These are phyloP conservation scores for Fusarium camptoceras DNA, from an alignment of 2,329 filamentous ascomycete genomes.

Conservation along the genomic window DNA sequence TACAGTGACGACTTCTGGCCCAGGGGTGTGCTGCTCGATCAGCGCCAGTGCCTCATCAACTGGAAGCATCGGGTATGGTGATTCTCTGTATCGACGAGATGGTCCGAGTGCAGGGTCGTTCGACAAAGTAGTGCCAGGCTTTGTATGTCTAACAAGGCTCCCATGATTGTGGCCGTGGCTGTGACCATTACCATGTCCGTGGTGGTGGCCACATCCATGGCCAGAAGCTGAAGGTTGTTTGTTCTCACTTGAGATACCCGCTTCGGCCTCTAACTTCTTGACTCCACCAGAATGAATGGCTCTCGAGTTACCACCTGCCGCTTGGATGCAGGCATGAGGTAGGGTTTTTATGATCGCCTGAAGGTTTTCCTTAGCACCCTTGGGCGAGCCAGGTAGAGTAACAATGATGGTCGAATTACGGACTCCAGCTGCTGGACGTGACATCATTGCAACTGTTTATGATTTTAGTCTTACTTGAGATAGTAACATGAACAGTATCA, in stretches of 20 bases:
- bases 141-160: constrained; percentile 78
- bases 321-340: constrained; percentile 93
- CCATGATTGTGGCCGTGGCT: constrained; percentile 67
- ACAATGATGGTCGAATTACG: constrained; percentile 84
- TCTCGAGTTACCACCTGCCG: constrained; percentile 84
- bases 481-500: constrained; percentile 14
- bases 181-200: constrained; percentile 68
- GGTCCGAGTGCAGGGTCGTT: constrained; percentile 72
- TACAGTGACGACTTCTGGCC: constrained; percentile 65
- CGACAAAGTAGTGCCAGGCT: constrained; percentile 67
- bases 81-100: constrained; percentile 81
- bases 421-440: constrained; percentile 89
- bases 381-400: constrained; percentile 93
- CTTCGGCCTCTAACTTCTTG: constrained; percentile 85
- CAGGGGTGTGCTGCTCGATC: constrained; percentile 79
- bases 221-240: constrained; percentile 49
- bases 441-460: constrained; percentile 90
- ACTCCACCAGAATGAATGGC: constrained; percentile 82
- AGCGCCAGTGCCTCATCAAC: constrained; percentile 82
- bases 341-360: constrained; percentile 89
- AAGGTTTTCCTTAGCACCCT: constrained; percentile 93
- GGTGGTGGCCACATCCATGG: constrained; percentile 65
- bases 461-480: constrained; percentile 19
- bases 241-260: constrained; percentile 66
- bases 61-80: constrained; percentile 91